These are phyloP conservation scores for Lyophyllum semitale DNA, from an alignment of 768 basidiomycete genomes.

Conservation along the genomic window DNA sequence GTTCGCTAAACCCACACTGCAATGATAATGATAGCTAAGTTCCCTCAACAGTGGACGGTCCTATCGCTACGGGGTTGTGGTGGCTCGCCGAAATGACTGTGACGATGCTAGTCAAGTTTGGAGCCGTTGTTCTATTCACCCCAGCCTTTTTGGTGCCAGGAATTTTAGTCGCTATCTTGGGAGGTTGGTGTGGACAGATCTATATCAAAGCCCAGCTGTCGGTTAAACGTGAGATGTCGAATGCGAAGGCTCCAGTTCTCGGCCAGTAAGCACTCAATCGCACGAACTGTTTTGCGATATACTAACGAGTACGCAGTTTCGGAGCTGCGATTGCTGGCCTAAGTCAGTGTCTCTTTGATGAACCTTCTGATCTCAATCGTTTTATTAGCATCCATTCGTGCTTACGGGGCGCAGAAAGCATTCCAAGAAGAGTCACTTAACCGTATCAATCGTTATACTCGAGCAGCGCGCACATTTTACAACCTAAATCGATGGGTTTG, in stretches of 20 bases:
- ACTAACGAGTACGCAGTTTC: slow-evolving; percentile 32
- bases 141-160: slow-evolving; percentile 52
- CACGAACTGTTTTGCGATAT: slow-evolving; percentile 10
- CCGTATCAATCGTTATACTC: slow-evolving; percentile 56
- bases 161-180: slow-evolving; percentile 40
- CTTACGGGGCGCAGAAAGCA: slow-evolving; percentile 57
- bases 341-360: slow-evolving; percentile 27
- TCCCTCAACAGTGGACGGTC: slow-evolving; percentile 51
- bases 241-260: slow-evolving; percentile 35
- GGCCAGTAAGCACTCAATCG: slow-evolving; percentile 39
- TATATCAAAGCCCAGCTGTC: slow-evolving; percentile 50
- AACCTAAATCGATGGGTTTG: slow-evolving; percentile 50
- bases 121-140: slow-evolving; percentile 43
- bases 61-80: slow-evolving; percentile 29
- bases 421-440: slow-evolving; percentile 47
- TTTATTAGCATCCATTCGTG: slow-evolving; percentile 54
- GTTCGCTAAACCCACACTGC: background rate
- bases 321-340: slow-evolving; percentile 62
- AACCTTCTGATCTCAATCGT: background rate
- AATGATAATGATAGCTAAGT: background rate
- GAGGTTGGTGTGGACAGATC: slow-evolving; percentile 42
- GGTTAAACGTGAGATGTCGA: slow-evolving; percentile 49
- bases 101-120: slow-evolving; percentile 42
- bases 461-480: slow-evolving; percentile 48
- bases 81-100: slow-evolving; percentile 29